Percentiles rank a stretch among this genome's conserved stretches.
Evolutionary conservation across 1,284 basidiomycete genomes (phyloP).

Genomic region (Psilocybe mexicana): DNA sequence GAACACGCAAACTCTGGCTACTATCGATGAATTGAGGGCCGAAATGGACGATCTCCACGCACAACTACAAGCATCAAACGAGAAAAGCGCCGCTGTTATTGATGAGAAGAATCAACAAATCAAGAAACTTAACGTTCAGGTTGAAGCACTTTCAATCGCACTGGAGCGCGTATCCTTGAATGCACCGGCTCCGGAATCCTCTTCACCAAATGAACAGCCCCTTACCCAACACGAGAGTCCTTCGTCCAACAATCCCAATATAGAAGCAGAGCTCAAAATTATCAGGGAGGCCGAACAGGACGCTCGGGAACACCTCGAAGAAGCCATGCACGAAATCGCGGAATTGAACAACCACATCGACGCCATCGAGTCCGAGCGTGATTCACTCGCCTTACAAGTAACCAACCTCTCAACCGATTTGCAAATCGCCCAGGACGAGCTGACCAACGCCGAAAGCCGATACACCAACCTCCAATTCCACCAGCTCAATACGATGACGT

Average conservation of each 20-base stretch:
- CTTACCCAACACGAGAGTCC: slow-evolving; percentile 25
- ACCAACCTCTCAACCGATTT: slow-evolving; percentile 64
- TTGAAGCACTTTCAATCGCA: slow-evolving; percentile 18
- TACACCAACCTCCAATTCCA: slow-evolving; percentile 62
- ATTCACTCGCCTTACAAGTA: slow-evolving; percentile 60
- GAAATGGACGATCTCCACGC: slow-evolving; percentile 31
- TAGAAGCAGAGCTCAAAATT: slow-evolving; percentile 25
- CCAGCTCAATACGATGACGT: slow-evolving; percentile 61
- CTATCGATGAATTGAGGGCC: slow-evolving; percentile 27
- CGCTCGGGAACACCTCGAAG: slow-evolving; percentile 36
- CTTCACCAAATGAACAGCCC: not conserved
- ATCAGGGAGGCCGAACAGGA: slow-evolving; percentile 39
- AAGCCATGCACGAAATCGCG: slow-evolving; percentile 39
- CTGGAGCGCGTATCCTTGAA: slow-evolving; percentile 11
- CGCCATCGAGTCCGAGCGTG: slow-evolving; percentile 59
- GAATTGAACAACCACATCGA: slow-evolving; percentile 46
- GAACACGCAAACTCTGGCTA: slow-evolving; percentile 22
- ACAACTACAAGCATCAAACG: slow-evolving; percentile 24
- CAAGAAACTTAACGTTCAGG: slow-evolving; percentile 29
- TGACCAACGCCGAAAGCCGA: slow-evolving; percentile 54
- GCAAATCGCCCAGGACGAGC: slow-evolving; percentile 47
- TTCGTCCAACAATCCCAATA: slow-evolving; percentile 29
- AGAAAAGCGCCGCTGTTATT: slow-evolving; percentile 15
- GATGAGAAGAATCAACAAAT: slow-evolving; percentile 26
- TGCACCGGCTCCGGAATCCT: slow-evolving; percentile 4